These are phyloP conservation scores for Talaromyces sp. DNA, from an alignment of 2,329 filamentous ascomycete species.

Conservation along the genomic window DNA sequence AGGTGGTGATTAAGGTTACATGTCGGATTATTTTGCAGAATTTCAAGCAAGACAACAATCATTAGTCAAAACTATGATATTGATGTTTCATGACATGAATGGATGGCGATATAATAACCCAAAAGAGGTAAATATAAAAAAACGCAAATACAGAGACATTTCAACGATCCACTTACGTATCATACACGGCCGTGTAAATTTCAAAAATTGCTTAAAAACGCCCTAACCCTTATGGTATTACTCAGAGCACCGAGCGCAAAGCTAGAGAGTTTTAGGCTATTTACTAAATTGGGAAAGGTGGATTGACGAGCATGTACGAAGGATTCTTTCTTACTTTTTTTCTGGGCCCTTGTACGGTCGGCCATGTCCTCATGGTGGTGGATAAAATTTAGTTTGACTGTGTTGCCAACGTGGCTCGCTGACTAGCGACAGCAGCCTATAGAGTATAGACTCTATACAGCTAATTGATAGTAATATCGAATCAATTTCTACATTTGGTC, in stretches of 20 bases:
- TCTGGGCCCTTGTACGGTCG: no score
- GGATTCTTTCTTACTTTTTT: no score
- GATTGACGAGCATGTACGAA: background rate
- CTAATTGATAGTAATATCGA: background rate
- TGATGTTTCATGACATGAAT: no score
- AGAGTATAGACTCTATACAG: background rate
- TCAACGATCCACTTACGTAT: background rate
- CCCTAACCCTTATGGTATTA: no score
- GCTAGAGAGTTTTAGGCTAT: slow-evolving; percentile 13
- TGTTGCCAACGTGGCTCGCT: background rate
- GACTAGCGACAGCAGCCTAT: no score
- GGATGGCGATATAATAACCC: background rate
- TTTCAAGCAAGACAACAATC: background rate
- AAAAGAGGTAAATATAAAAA: background rate
- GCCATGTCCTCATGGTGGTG: no score
- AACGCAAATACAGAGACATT: background rate
- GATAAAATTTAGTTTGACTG: no score
- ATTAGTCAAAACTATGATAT: background rate
- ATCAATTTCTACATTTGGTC: background rate
- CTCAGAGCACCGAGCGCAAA: background rate
- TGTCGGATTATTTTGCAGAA: background rate
- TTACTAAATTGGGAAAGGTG: slow-evolving; percentile 7
- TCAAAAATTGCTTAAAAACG: background rate
- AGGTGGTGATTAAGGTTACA: background rate
- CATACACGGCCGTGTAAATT: background rate